Conservation (phyloP, 2,329 filamentous ascomycete genomes). For the Drechslerella coelobrocha region DNA sequence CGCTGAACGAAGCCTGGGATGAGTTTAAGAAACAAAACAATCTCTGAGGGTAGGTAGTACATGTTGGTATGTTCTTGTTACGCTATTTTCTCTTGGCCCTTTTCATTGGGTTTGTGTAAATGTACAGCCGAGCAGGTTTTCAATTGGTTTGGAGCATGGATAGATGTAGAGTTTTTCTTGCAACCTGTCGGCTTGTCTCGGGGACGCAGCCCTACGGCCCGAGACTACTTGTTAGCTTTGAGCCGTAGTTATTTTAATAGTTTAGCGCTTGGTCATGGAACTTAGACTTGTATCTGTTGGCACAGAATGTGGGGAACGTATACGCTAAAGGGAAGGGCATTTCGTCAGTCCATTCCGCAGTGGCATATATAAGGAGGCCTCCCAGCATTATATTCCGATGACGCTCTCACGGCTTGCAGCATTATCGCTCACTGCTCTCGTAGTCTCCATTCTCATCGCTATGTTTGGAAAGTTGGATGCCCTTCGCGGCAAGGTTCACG, state of each 20-base stretch:
- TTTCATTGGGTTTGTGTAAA: background rate
- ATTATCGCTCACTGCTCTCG: background rate
- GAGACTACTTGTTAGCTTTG: too few relatives aligned
- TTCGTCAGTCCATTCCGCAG: too few relatives aligned
- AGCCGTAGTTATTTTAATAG: too few relatives aligned
- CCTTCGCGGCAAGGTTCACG: background rate
- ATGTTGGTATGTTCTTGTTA: background rate
- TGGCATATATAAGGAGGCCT: too few relatives aligned
- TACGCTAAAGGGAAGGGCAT: too few relatives aligned
- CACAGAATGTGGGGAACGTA: too few relatives aligned
- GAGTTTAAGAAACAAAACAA: slow-evolving; percentile 73
- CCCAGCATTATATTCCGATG: too few relatives aligned
- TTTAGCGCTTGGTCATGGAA: too few relatives aligned
- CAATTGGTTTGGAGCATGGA: background rate
- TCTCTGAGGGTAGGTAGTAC: background rate
- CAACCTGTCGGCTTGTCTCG: too few relatives aligned
- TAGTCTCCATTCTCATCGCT: background rate
- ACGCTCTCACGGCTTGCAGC: background rate
- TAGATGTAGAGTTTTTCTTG: background rate
- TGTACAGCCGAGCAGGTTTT: background rate
- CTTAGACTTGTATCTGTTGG: too few relatives aligned
- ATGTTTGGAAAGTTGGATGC: background rate
- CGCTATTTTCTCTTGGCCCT: too few relatives aligned
- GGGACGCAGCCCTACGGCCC: too few relatives aligned
- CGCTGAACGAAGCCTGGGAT: slow-evolving; percentile 75